Conservation (phyloP, 805 yeast genomes). For the Monosporozyma servazzii region DNA sequence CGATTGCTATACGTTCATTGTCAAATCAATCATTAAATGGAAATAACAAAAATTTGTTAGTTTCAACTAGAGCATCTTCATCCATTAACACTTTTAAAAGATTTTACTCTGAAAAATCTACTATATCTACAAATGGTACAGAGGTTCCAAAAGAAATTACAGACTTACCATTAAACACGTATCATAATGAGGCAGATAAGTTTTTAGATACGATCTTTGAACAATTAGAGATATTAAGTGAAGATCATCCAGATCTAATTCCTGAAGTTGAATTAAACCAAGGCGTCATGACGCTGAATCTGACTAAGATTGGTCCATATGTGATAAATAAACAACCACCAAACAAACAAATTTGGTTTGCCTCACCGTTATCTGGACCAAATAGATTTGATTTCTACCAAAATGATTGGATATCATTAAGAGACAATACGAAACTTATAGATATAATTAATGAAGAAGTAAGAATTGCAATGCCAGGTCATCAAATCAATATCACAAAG, state of each 20-base stretch:
- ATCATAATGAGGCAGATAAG: slow-evolving; percentile 54
- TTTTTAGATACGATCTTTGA: slow-evolving; percentile 63
- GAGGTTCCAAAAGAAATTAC: slow-evolving; percentile 44
- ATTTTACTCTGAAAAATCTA: slow-evolving; percentile 3
- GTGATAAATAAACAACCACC: slow-evolving; percentile 97
- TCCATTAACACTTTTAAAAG: not conserved
- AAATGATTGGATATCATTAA: slow-evolving; percentile 68
- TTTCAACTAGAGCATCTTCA: not conserved
- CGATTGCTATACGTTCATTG: not conserved
- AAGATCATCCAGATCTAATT: slow-evolving; percentile 54
- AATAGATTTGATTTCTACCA: slow-evolving; percentile 68
- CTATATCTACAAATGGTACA: slow-evolving; percentile 43
- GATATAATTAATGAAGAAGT: slow-evolving; percentile 46
- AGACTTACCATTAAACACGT: slow-evolving; percentile 40
- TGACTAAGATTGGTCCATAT: slow-evolving; percentile 72
- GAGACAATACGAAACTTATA: slow-evolving; percentile 47
- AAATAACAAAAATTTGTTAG: too few species aligned
- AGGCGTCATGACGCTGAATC: slow-evolving; percentile 72
- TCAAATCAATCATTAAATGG: not conserved
- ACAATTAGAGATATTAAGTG: slow-evolving; percentile 59
- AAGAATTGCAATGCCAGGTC: slow-evolving; percentile 7
- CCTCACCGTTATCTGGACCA: slow-evolving; percentile 92
- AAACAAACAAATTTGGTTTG: slow-evolving; percentile 91
- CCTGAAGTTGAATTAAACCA: slow-evolving; percentile 58
- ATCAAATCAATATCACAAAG: not conserved